Evolutionary conservation across 1,284 basidiomycete species (phyloP), one percentile per base, ranked within the genome.

Genomic region (Fomitiporia mediterranea): DNA sequence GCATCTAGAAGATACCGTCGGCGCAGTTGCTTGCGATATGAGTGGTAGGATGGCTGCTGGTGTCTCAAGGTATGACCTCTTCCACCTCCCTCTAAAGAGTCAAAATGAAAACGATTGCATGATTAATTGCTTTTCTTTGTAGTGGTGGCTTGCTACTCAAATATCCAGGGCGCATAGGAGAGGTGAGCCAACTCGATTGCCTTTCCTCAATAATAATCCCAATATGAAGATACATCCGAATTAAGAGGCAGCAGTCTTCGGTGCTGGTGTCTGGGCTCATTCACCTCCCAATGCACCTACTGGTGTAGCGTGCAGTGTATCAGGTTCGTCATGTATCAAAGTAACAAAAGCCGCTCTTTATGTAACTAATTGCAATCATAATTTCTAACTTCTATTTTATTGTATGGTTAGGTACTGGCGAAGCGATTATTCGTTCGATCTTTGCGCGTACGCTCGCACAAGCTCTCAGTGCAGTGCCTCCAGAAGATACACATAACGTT

Each of bases 111-210:
- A 21, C 4, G n/a, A 13, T 25, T 57, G 17, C 25, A 11, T 25
- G 44, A 51, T 47, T 48, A 25, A 37, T 53, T 54, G 27, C 50
- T 19, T 34, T 32, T 37, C 55, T n/a, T n/a, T n/a, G n/a, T n/a
- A 90, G 88, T 60, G 88, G 88, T 6, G 88, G 88, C 0, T 67
- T 91, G 11, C 71, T 91, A 49, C 74, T 91, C 51, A 91, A 91
- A 65, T 69, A 74, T 50, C 72, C 85, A 2, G 88, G 88, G 15
- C 73, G 88, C 40, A 68, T 89, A 4, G 88, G 88, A 27, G 86
- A 90, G 71, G 84, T 84, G 60, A 63, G 71, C 68, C 2, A 11
- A 83, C 82, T 84, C 83, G 15, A 80, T 81, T 0, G 64, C 78
- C 4, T 85, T 78, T 61, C 82, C 86, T 27, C 79, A 83, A 13